Percentiles rank a stretch among this genome's conserved stretches.
Evolutionary conservation across 257 asterid species (phyloP).

Genomic region (Ilex asprella): DNA sequence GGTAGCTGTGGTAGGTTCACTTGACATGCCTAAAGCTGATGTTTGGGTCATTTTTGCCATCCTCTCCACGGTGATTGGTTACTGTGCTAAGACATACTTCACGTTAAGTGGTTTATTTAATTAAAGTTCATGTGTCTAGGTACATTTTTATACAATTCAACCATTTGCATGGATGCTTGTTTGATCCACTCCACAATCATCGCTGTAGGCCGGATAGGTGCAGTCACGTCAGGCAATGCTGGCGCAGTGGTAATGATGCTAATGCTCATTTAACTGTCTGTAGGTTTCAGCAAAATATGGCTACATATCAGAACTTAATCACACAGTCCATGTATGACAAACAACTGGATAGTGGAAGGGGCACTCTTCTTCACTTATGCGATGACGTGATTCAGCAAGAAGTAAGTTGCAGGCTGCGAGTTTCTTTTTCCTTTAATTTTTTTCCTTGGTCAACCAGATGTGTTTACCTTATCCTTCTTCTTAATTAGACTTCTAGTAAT

Average conservation of each 20-base stretch:
- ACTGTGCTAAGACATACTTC: slow-evolving; percentile 93
- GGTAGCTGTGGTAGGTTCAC: slow-evolving; percentile 95
- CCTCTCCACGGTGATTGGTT: slow-evolving; percentile 91
- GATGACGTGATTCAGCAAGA: slow-evolving; percentile 99
- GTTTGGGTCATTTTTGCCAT: slow-evolving; percentile 92
- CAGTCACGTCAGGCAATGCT: too few species aligned
- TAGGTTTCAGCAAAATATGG: slow-evolving; percentile 97
- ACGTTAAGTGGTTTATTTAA: slow-evolving; percentile 52
- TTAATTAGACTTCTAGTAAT: too few species aligned
- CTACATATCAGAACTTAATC: slow-evolving; percentile 80
- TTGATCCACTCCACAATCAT: not conserved
- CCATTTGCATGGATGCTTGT: not conserved
- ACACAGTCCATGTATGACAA: slow-evolving; percentile 99
- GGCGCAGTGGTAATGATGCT: slow-evolving; percentile 3
- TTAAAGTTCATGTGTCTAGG: slow-evolving; percentile 5
- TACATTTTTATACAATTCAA: too few species aligned
- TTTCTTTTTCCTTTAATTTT: slow-evolving; percentile 8
- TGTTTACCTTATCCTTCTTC: too few species aligned
- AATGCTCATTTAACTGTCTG: slow-evolving; percentile 20
- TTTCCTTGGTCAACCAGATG: not conserved
- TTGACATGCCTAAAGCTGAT: slow-evolving; percentile 97
- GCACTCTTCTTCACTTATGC: slow-evolving; percentile 96
- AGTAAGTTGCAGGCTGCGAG: slow-evolving; percentile 33
- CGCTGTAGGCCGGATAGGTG: too few species aligned
- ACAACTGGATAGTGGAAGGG: slow-evolving; percentile 95